Base-by-base conservation (phyloP, 148 eudicot species). In the Rhododendron williamsianum region DNA sequence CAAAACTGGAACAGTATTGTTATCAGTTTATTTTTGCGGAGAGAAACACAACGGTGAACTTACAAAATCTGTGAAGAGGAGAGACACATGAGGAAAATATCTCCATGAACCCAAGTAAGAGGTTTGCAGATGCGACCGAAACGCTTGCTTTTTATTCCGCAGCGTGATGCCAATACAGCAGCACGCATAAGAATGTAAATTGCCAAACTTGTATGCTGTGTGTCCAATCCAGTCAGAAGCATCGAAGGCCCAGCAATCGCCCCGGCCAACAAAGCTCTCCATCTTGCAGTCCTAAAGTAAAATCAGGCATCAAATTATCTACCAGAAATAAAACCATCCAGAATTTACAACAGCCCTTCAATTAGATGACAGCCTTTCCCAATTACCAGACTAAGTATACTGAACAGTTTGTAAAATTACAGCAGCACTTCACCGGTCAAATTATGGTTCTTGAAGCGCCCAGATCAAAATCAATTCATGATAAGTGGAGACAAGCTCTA, bases 231-330 rank as follows among this genome's bases (percentile, higher is more conserved):
- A 83, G 99, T 97, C 86, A 97, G 91, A 73, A 97, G 93, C 96
- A 97, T 90, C 18, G 99, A 95, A 78, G 98, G 98, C 83, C 99
- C 99, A n/a, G 99, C 99, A 89, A 97, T 89, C 1, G 88, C 93
- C 78, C 99, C 99, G 21, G 99, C 99, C 89, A 97, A 84, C 71
- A 97, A 89, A 79, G 98, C 94, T 88, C 99, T 97, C 99, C 99
- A 97, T 84, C 87, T 92, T 76, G 98, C 98, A 83, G 99, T 97
- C 94, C 99, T 97, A 90, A 79, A 92, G 58, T 60, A 82, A 33
- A 90, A 83, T 46, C 25, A 84, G 60, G 84, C 41, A 60, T 76
- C 82, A 86, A 16, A 85, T 80, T 23, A 41, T 56, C 82, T 73
- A 67, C 51, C 72, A 84, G 18, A 0, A 23, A 69, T 69, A 33